Percentiles rank a stretch among this genome's conserved stretches.
phyloP scores from a whole-genome alignment of 352 stramenopile species.

The Phytophthora citrophthora region DNA sequence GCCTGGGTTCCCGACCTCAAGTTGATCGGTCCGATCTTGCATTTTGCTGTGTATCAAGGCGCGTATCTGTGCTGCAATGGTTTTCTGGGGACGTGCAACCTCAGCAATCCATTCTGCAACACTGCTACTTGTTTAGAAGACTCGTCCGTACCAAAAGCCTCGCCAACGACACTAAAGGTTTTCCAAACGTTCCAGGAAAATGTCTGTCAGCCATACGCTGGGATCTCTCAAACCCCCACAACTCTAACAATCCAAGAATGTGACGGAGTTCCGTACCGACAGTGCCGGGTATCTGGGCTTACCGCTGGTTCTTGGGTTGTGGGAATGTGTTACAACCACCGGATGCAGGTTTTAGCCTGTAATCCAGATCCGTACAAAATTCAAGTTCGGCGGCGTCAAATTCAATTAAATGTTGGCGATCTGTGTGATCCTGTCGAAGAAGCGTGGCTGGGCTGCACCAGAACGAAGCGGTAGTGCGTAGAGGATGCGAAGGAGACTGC shows the following conservation, averaged over 20 bases:
- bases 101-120: slow-evolving; percentile 29
- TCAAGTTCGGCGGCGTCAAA: slow-evolving; percentile 33
- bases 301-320: slow-evolving; percentile 11
- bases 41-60: slow-evolving; percentile 35
- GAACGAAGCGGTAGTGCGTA: not conserved
- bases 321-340: slow-evolving; percentile 47
- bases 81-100: slow-evolving; percentile 35
- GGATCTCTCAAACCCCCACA: slow-evolving; percentile 31
- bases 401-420: slow-evolving; percentile 20
- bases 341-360: slow-evolving; percentile 44
- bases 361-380: slow-evolving; percentile 39
- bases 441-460: slow-evolving; percentile 39
- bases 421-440: slow-evolving; percentile 35
- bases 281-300: slow-evolving; percentile 27
- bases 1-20: slow-evolving; percentile 30
- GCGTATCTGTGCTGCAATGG: slow-evolving; percentile 46
- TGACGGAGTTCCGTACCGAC: slow-evolving; percentile 34
- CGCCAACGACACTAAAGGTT: slow-evolving; percentile 17
- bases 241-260: slow-evolving; percentile 36
- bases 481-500: too few species aligned
- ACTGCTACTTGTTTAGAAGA: slow-evolving; percentile 21
- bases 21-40: slow-evolving; percentile 10
- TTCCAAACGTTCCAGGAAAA: slow-evolving; percentile 14
- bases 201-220: slow-evolving; percentile 30
- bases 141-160: slow-evolving; percentile 1